These are phyloP conservation scores for Phylloporus rhodoxanthus DNA, from an alignment of 768 basidiomycete genomes.

Conservation along the genomic window DNA sequence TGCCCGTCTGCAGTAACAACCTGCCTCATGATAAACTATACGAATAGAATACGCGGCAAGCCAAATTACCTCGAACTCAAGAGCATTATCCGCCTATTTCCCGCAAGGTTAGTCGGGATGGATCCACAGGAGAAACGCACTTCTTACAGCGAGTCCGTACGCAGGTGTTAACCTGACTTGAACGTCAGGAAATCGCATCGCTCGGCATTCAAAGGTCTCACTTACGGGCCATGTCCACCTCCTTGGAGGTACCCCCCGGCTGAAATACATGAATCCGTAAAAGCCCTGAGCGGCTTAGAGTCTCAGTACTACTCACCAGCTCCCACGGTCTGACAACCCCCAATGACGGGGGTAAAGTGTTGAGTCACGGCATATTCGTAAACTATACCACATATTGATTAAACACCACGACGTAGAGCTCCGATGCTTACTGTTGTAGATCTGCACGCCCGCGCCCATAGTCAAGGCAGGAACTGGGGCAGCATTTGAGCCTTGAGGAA, in stretches of 20 bases:
- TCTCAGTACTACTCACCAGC: slow-evolving; percentile 3
- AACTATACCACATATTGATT: slow-evolving; percentile 3
- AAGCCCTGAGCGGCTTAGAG: neutral
- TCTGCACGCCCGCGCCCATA: slow-evolving; percentile 17
- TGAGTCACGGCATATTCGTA: slow-evolving; percentile 10
- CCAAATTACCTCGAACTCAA: slow-evolving; percentile 34
- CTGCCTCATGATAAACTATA: neutral
- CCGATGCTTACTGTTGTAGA: slow-evolving; percentile 7
- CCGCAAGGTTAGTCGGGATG: neutral
- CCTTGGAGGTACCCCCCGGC: slow-evolving; percentile 49
- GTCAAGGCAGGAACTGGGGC: slow-evolving; percentile 14
- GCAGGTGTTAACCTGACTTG: slow-evolving; percentile 28
- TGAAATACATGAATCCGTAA: neutral
- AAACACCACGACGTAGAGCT: neutral
- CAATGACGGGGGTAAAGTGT: slow-evolving; percentile 16
- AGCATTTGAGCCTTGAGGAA: slow-evolving; percentile 14
- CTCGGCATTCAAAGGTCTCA: neutral
- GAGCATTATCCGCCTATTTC: slow-evolving; percentile 39
- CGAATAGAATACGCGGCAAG: neutral
- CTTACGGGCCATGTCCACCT: slow-evolving; percentile 39
- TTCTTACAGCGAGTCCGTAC: slow-evolving; percentile 38
- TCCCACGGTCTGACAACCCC: slow-evolving; percentile 19
- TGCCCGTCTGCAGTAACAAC: slow-evolving; percentile 40
- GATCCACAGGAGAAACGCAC: neutral
- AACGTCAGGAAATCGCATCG: neutral